Evolutionary conservation across 169 alveolate genomes (phyloP).

Genomic region (Plasmodium malariae): DNA sequence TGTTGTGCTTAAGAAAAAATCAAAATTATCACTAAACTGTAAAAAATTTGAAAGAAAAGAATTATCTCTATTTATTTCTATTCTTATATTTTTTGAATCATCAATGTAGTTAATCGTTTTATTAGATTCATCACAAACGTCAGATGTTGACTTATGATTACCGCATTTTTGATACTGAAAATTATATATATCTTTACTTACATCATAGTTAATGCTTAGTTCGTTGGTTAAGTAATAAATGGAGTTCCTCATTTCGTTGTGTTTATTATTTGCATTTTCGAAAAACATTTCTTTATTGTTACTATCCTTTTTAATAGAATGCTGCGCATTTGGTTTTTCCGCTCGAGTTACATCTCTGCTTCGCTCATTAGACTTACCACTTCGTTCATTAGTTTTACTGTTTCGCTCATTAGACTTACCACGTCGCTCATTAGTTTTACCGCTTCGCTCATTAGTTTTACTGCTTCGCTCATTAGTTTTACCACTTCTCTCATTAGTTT

Average conservation of each 20-base stretch:
- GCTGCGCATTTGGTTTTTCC: no score
- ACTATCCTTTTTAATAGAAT: background rate
- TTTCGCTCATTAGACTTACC: no score
- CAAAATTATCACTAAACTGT: slow-evolving; percentile 59
- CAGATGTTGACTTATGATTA: background rate
- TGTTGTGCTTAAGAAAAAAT: slow-evolving; percentile 35
- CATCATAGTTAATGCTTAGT: slow-evolving; percentile 18
- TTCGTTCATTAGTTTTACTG: no score
- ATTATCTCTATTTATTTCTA: slow-evolving; percentile 47
- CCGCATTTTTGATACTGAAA: slow-evolving; percentile 31
- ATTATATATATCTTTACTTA: slow-evolving; percentile 12
- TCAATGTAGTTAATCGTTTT: slow-evolving; percentile 38
- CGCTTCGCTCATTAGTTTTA: no score
- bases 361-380: no score
- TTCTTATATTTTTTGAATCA: slow-evolving; percentile 35
- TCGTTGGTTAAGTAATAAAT: slow-evolving; percentile 42
- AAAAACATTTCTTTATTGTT: background rate
- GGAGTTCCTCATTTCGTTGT: slow-evolving; percentile 36
- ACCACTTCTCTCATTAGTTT: no score
- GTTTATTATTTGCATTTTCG: background rate
- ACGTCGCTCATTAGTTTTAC: no score
- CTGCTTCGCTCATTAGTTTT: no score
- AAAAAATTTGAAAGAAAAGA: slow-evolving; percentile 66
- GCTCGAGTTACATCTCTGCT: background rate
- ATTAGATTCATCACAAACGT: slow-evolving; percentile 23